Conservation (phyloP, 2,329 filamentous ascomycete genomes). For the Raffaelea arxii region DNA sequence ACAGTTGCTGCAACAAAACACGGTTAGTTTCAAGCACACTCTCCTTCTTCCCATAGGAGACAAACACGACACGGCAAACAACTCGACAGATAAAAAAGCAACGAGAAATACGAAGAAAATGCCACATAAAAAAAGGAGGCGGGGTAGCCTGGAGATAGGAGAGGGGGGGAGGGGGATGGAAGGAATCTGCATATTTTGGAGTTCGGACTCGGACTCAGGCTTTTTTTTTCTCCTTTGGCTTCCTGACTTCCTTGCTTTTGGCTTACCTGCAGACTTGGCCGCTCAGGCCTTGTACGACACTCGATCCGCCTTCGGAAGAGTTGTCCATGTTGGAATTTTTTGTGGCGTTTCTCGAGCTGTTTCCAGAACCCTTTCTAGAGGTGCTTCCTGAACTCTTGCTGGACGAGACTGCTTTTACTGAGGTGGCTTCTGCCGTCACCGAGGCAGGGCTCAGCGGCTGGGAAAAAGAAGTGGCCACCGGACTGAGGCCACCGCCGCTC, state of each 20-base stretch:
- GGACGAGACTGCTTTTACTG: neutral
- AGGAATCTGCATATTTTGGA: no score
- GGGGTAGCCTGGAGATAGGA: no score
- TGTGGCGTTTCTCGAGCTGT: no score
- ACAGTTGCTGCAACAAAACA: conserved; percentile 61
- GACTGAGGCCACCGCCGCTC: no score
- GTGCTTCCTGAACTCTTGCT: no score
- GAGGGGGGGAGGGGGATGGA: no score
- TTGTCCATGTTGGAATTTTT: neutral
- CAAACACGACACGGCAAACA: neutral
- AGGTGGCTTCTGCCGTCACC: conserved; percentile 5
- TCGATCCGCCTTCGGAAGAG: conserved; percentile 9
- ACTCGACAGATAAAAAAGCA: no score
- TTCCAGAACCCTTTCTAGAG: no score
- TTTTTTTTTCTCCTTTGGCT: neutral
- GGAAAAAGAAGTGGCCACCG: conserved; percentile 2
- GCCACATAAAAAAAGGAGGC: no score
- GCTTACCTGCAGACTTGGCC: conserved; percentile 65
- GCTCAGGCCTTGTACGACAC: conserved; percentile 26
- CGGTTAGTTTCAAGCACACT: neutral
- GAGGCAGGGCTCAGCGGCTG: conserved; percentile 13
- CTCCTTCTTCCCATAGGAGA: no score
- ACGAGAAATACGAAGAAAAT: no score
- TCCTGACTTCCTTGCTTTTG: neutral
- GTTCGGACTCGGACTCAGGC: no score